Evolutionary conservation across 768 basidiomycete genomes (phyloP).

Genomic region (Tricholoma terreum): DNA sequence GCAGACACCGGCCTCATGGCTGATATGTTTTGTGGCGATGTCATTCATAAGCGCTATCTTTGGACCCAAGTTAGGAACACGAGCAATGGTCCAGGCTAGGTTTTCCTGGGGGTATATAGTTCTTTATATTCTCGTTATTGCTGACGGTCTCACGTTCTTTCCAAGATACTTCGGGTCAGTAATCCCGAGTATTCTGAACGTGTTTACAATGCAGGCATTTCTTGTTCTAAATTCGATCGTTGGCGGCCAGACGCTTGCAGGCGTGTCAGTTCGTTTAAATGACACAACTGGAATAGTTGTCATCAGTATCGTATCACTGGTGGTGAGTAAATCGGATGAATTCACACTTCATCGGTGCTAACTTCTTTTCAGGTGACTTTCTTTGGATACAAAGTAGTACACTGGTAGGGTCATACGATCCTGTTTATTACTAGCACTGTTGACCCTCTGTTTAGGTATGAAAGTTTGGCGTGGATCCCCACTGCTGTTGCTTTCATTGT

Average conservation of each 20-base stretch:
- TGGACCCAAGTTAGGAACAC: conserved; percentile 76
- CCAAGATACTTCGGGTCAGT: conserved; percentile 55
- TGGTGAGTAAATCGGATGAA: conserved; percentile 23
- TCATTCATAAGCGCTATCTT: conserved; percentile 46
- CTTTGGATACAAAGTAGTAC: conserved; percentile 61
- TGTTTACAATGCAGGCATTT: conserved; percentile 60
- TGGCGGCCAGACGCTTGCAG: conserved; percentile 64
- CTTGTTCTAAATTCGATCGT: conserved; percentile 65
- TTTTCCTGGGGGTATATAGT: conserved; percentile 26
- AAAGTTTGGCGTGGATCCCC: conserved; percentile 67
- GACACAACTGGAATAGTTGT: conserved; percentile 40
- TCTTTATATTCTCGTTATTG: background rate
- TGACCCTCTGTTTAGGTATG: conserved; percentile 31
- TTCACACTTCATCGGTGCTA: background rate
- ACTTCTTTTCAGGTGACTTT: conserved; percentile 43
- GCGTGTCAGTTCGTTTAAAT: conserved; percentile 41
- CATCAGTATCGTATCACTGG: conserved; percentile 34
- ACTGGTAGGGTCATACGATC: conserved; percentile 40
- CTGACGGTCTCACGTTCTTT: background rate
- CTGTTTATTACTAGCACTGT: background rate
- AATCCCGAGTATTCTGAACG: conserved; percentile 53
- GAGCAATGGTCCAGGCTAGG: conserved; percentile 73
- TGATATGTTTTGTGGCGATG: background rate
- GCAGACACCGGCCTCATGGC: background rate
- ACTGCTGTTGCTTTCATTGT: conserved; percentile 60